phyloP scores from a whole-genome alignment of 331 rosid genomes.

The Quercus lobata region DNA sequence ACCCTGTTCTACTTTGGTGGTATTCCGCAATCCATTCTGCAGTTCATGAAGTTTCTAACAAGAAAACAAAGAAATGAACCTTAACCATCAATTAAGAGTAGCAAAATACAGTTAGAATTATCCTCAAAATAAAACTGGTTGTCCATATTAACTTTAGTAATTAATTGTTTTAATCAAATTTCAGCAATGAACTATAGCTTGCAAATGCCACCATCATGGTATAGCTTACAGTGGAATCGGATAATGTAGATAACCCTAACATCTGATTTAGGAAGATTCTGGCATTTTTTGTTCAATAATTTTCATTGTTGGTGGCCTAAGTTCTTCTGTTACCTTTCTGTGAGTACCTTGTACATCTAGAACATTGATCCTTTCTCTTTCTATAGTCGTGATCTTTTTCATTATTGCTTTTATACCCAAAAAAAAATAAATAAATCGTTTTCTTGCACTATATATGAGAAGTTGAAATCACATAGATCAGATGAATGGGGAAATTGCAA shows the following conservation, averaged over 20 bases:
- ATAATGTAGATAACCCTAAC: not conserved
- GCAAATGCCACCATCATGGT: not conserved
- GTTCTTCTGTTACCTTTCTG: not conserved
- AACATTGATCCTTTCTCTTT: not conserved
- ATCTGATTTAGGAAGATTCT: not conserved
- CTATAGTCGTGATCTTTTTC: not conserved
- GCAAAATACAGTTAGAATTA: not conserved
- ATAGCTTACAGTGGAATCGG: not conserved
- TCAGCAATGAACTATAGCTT: not conserved
- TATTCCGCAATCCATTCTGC: slow-evolving; percentile 76
- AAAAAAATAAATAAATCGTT: not conserved
- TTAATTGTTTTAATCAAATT: not conserved
- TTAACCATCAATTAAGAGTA: not conserved
- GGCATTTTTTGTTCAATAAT: not conserved
- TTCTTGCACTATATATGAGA: not conserved
- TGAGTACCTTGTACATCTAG: not conserved
- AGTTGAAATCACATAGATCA: not conserved
- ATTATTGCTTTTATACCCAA: not conserved
- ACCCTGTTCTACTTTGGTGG: slow-evolving; percentile 64
- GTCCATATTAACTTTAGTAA: slow-evolving; percentile 1
- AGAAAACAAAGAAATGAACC: slow-evolving; percentile 1
- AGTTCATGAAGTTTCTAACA: slow-evolving; percentile 16
- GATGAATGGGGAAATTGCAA: not conserved
- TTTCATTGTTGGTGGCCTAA: not conserved
- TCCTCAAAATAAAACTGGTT: not conserved